Base-by-base conservation (phyloP, 2,329 filamentous ascomycete genomes). In the Fusarium sp. region DNA sequence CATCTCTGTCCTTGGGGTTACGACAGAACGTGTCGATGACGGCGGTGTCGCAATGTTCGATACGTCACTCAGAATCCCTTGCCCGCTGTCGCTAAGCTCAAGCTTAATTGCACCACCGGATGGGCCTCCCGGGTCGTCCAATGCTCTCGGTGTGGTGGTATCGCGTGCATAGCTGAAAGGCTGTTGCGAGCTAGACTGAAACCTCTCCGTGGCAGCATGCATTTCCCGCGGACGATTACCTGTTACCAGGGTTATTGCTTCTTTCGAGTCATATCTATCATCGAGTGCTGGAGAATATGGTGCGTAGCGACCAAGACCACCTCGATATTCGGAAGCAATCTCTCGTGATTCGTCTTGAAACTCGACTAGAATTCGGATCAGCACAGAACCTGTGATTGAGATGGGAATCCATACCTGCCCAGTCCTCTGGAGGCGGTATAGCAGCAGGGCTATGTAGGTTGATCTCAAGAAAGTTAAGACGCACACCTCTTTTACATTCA, bases 401-500 rank as follows among this genome's bases (percentile, higher is more conserved):
- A 41, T 18, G 11, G 42, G 31, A 28, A 41, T n/a, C 48, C 74
- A 42, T 72, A 78, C 77, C 73, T 58, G 63, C 60, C 70, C 75
- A 74, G 16, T 69, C 63, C 25, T 56, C 57, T 6, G 72, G 54
- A n/a, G 50, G 46, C 19, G 72, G 56, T 50, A 70, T 82, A 50
- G 87, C 86, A 13, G 89, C 90, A 54, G 91, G 93, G 51, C 84
- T 82, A 75, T 92, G 89, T 59, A 91, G 90, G 66, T 91, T 90
- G 6, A 91, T 91, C 76, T 97, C 94, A 72, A 97, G 94, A 75
- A 97, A 98, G 81, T 97, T 98, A 42, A 98, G 84, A 39, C 93
- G 88, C 52, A 98, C 85, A 19, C 94, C 95, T 72, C 94, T 89
- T 78, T 94, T 94, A 83, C 95, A 98, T 60, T 90, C 84, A 52